Percentiles rank a stretch among this genome's conserved stretches.
Evolutionary conservation across 495 filamentous ascomycete species (phyloP).

Genomic region (Xylaria intraflava): DNA sequence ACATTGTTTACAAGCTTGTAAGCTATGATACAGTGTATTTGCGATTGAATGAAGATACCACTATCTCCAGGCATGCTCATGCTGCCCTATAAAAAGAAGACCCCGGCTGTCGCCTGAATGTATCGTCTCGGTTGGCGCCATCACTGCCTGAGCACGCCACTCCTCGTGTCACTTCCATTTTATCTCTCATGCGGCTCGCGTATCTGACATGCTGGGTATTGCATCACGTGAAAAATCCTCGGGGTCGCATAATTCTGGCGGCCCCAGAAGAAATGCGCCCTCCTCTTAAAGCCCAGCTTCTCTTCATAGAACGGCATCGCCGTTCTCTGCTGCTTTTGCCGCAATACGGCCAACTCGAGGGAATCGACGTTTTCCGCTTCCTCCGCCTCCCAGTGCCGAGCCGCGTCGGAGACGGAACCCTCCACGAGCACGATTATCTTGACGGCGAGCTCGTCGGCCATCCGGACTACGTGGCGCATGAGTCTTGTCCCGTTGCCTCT

Average conservation of each 20-base stretch:
- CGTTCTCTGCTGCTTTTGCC: constrained; percentile 4
- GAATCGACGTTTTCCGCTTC: constrained; percentile 2
- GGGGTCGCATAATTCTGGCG: constrained; percentile 1
- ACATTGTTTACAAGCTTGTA: background rate
- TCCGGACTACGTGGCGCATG: constrained; percentile 7
- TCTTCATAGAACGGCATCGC: constrained; percentile 7
- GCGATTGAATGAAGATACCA: background rate
- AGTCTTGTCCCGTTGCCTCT: constrained; percentile 10
- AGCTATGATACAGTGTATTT: background rate
- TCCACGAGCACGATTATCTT: constrained; percentile 7
- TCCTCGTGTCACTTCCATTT: background rate
- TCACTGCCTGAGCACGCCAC: background rate
- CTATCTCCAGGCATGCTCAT: background rate
- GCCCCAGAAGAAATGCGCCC: constrained; percentile 13
- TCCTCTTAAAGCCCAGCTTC: constrained; percentile 8
- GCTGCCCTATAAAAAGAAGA: background rate
- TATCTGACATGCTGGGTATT: background rate
- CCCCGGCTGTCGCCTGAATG: background rate
- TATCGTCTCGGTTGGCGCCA: background rate
- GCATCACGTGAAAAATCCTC: constrained; percentile 11
- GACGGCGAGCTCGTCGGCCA: constrained; percentile 5
- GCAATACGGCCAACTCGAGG: constrained; percentile 1
- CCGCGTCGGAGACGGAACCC: constrained; percentile 8
- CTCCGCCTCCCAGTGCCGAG: constrained; percentile 1
- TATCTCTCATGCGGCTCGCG: background rate